Evolutionary conservation across 1,284 basidiomycete genomes (phyloP).

Genomic region (Coniophora puteana): DNA sequence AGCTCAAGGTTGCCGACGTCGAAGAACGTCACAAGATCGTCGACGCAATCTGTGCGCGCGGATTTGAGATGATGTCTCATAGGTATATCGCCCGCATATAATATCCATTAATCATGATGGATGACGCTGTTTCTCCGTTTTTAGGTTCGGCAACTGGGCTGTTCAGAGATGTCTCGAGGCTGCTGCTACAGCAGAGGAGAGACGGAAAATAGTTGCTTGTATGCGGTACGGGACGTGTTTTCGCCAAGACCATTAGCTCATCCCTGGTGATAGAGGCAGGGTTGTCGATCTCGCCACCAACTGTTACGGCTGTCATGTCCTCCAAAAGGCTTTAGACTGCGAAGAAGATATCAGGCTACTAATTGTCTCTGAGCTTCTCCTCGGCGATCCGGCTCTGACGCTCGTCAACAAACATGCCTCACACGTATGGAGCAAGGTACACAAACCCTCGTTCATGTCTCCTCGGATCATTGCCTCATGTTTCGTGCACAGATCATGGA

Average conservation of each 20-base stretch:
- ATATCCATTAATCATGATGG: no score
- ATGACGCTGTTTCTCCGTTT: no score
- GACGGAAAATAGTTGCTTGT: constrained; percentile 73
- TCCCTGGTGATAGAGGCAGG: constrained; percentile 48
- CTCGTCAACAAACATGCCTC: constrained; percentile 84
- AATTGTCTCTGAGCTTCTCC: constrained; percentile 76
- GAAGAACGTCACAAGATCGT: constrained; percentile 76
- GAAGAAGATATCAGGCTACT: constrained; percentile 77
- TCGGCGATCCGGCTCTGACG: constrained; percentile 77
- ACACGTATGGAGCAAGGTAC: constrained; percentile 85
- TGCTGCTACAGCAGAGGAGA: constrained; percentile 63
- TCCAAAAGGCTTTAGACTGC: constrained; percentile 85
- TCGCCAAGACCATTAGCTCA: constrained; percentile 1
- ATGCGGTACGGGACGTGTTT: constrained; percentile 54
- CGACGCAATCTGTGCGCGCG: constrained; percentile 75
- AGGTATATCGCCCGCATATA: constrained; percentile 40
- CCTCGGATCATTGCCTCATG: constrained; percentile 1
- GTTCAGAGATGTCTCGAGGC: constrained; percentile 80
- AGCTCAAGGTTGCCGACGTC: constrained; percentile 78
- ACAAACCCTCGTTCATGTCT: constrained; percentile 10
- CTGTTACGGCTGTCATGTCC: constrained; percentile 82
- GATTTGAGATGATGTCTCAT: constrained; percentile 87
- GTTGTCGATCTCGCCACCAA: constrained; percentile 82
- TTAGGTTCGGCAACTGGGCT: constrained; percentile 83
- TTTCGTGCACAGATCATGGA: constrained; percentile 65